Evolutionary conservation across 495 filamentous ascomycete species (phyloP).

Genomic region (Amorphotheca resinae): DNA sequence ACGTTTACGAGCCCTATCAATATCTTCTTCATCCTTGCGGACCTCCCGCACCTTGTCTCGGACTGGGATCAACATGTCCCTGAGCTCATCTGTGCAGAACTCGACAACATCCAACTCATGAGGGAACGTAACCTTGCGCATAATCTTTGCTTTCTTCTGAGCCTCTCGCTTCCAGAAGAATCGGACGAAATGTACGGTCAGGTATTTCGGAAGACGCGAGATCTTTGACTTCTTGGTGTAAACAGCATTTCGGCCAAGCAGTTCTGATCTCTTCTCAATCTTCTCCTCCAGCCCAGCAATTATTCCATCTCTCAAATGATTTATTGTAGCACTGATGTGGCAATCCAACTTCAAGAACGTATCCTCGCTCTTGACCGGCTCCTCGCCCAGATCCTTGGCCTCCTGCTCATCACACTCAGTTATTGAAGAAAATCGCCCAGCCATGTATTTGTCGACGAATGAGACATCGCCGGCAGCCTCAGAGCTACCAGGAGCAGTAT

Average conservation of each 20-base stretch:
- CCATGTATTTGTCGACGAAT: slow-evolving; percentile 85
- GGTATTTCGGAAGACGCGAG: slow-evolving; percentile 79
- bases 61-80: slow-evolving; percentile 71
- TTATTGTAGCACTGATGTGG: slow-evolving; percentile 75
- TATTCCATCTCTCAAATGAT: slow-evolving; percentile 83
- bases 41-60: slow-evolving; percentile 93
- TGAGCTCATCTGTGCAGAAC: slow-evolving; percentile 85
- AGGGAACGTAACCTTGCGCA: slow-evolving; percentile 96
- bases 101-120: slow-evolving; percentile 86
- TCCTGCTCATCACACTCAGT: slow-evolving; percentile 74
- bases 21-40: slow-evolving; percentile 84
- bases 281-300: slow-evolving; percentile 69
- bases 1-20: slow-evolving; percentile 75
- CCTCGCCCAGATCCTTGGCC: slow-evolving; percentile 64
- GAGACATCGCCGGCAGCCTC: slow-evolving; percentile 39
- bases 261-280: slow-evolving; percentile 76
- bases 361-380: slow-evolving; percentile 52
- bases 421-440: slow-evolving; percentile 61
- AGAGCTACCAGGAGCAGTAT: slow-evolving; percentile 14
- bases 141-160: slow-evolving; percentile 97
- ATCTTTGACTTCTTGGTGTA: slow-evolving; percentile 90
- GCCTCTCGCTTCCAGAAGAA: slow-evolving; percentile 95
- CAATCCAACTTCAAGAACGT: slow-evolving; percentile 88
- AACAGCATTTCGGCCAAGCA: slow-evolving; percentile 59
- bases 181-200: slow-evolving; percentile 93